Evolutionary conservation across 2,329 filamentous ascomycete genomes (phyloP).

Genomic region (Knoxdaviesia proteae): DNA sequence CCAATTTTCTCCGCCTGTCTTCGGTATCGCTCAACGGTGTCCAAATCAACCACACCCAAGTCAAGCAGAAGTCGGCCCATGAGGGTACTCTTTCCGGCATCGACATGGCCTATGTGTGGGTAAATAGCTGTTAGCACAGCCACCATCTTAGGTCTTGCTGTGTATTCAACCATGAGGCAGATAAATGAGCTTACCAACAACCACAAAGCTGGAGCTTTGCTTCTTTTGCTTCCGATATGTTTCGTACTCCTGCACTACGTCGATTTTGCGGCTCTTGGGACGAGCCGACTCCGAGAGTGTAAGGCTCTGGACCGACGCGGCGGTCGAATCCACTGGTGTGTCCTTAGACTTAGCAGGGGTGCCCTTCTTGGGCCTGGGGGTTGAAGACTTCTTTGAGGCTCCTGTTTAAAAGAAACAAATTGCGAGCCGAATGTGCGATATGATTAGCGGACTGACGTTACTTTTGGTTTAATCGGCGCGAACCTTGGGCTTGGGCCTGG

Average conservation of each 20-base stretch:
- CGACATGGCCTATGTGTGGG: constrained; percentile 54
- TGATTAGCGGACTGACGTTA: neutral
- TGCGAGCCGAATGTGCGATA: too few species aligned
- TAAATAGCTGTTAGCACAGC: neutral
- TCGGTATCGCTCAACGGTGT: constrained; percentile 71
- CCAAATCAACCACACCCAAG: constrained; percentile 67
- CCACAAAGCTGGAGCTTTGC: constrained; percentile 72
- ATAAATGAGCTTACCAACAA: constrained; percentile 45
- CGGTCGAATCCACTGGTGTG: too few species aligned
- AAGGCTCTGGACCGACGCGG: too few species aligned
- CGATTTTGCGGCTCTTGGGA: constrained; percentile 33
- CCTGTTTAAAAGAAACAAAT: too few species aligned
- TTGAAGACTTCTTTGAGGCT: too few species aligned
- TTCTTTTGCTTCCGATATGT: constrained; percentile 44
- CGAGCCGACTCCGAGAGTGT: neutral
- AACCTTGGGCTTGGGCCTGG: constrained; percentile 81
- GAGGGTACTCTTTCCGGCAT: constrained; percentile 91
- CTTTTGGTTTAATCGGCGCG: constrained; percentile 18
- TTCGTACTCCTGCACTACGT: constrained; percentile 65
- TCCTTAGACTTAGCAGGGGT: too few species aligned
- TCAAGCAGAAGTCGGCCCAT: constrained; percentile 92
- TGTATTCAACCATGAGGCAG: neutral
- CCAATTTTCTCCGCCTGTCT: constrained; percentile 81
- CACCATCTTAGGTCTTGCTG: too few species aligned
- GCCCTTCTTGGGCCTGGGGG: too few species aligned